Conservation (phyloP, 148 eudicot genomes). For the Drosera capensis region DNA sequence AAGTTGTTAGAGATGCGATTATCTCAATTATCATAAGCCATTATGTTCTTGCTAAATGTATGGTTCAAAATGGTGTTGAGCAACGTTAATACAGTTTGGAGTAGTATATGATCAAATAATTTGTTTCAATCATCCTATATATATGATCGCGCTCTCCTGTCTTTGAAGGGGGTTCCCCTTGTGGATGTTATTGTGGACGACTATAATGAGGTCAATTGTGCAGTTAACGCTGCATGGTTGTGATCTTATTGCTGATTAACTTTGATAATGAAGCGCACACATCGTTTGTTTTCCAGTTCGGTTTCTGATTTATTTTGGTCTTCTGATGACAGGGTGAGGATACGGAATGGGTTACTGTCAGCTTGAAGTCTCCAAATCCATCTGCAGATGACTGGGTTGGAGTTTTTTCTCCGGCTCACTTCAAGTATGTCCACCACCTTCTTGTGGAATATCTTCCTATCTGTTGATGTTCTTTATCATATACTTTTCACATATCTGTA, state of each 20-base stretch:
- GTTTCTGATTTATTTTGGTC: not conserved
- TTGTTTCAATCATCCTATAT: no score
- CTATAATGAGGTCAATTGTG: no score
- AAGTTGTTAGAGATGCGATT: no score
- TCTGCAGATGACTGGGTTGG: conserved; percentile 85
- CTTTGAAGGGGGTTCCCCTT: no score
- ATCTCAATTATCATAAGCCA: no score
- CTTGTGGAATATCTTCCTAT: not conserved
- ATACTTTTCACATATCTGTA: not conserved
- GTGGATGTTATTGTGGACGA: no score
- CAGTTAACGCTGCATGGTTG: no score
- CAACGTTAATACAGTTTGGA: no score
- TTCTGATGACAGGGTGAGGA: conserved; percentile 46
- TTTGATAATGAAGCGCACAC: not conserved
- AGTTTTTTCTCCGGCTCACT: conserved; percentile 72
- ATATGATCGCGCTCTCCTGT: no score
- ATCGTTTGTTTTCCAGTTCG: not conserved
- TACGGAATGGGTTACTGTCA: conserved; percentile 55
- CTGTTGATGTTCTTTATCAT: not conserved
- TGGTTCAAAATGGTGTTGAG: no score
- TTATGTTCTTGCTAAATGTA: no score
- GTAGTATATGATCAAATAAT: no score
- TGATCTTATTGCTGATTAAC: not conserved
- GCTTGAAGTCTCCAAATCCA: conserved; percentile 36
- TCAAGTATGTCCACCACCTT: conserved; percentile 16